Conservation (phyloP, 768 basidiomycete species). For the Plicaturopsis crispa region DNA sequence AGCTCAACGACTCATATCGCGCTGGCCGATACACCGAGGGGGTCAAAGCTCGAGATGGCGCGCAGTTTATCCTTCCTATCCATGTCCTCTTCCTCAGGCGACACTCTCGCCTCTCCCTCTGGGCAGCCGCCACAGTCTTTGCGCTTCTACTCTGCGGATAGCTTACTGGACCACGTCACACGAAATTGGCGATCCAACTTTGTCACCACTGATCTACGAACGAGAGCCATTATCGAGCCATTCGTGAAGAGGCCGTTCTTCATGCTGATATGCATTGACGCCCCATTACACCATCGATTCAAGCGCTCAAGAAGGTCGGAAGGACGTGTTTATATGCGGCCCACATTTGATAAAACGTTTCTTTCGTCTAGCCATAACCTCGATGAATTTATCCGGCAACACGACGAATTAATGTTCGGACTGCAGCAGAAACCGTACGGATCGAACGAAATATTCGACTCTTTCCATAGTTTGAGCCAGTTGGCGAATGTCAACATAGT, state of each 20-base stretch:
- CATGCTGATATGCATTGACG: slow-evolving; percentile 76
- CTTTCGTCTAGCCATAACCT: too few relatives aligned
- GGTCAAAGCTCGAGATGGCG: too few relatives aligned
- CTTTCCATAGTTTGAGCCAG: slow-evolving; percentile 25
- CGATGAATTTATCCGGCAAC: slow-evolving; percentile 64
- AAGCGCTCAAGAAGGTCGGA: slow-evolving; percentile 46
- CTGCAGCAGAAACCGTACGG: too few relatives aligned
- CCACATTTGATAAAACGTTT: background rate
- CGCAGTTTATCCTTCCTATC: too few relatives aligned
- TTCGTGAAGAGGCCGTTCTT: slow-evolving; percentile 90
- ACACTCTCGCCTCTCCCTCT: too few relatives aligned
- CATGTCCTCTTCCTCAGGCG: too few relatives aligned
- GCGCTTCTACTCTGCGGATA: too few relatives aligned
- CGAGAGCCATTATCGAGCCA: slow-evolving; percentile 45
- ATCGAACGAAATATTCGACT: slow-evolving; percentile 9
- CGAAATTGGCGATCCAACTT: slow-evolving; percentile 72
- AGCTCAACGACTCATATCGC: too few relatives aligned
- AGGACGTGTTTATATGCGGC: slow-evolving; percentile 1
- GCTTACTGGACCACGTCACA: slow-evolving; percentile 74
- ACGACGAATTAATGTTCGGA: slow-evolving; percentile 67
- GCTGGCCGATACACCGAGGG: too few relatives aligned
- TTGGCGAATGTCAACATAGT: slow-evolving; percentile 52
- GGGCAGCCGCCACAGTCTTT: too few relatives aligned
- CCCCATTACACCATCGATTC: slow-evolving; percentile 68
- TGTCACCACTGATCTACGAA: slow-evolving; percentile 70